Evolutionary conservation across 2,329 filamentous ascomycete genomes (phyloP), one percentile per base, ranked within the genome.

Genomic region (Xylaria sp.): DNA sequence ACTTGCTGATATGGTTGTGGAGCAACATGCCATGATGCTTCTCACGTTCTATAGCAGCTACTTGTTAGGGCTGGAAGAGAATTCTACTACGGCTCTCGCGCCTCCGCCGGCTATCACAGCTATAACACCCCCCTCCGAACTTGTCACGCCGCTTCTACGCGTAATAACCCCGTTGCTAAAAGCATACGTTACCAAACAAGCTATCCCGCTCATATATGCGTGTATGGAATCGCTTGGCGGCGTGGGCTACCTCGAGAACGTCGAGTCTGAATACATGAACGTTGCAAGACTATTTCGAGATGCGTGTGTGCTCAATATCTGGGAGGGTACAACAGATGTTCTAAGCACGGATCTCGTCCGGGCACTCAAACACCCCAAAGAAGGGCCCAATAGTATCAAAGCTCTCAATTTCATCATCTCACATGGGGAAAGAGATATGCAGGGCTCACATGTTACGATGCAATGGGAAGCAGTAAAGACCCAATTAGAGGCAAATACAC

Each of bases 81-180:
- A 74, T n/a, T 54, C 65, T n/a, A 49, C 62, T 13, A 64, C 54
- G 6, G 2, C 58, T 36, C 53, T 48, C 4, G 4, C 26, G 13
- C 61, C 60, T 3, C 31, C 48, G 9, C 17, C 69, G 0, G 36
- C 40, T 0, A 31, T 68, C 3, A 46, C 54, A 4, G 49, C 56
- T 3, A 33, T 71, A 7, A 72, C 69, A 2, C 73, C 73, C 1
- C 51, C 67, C 9, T 33, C 65, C 5, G 44, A 62, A 10, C 20
- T 51, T 11, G 49, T 61, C 51, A 70, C 42, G 44, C 57, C 59
- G 66, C 72, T 91, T 1, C 78, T 91, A 15, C 83, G 89, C 7
- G 79, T 89, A 1, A 76, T 91, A 4, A 88, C 87, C 13, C 89
- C 88, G 6, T 78, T 90, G 17, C 80, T 86, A 64, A 92, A 92